Evolutionary conservation across 1,284 basidiomycete species (phyloP).

Genomic region (Amylostereum areolatum): DNA sequence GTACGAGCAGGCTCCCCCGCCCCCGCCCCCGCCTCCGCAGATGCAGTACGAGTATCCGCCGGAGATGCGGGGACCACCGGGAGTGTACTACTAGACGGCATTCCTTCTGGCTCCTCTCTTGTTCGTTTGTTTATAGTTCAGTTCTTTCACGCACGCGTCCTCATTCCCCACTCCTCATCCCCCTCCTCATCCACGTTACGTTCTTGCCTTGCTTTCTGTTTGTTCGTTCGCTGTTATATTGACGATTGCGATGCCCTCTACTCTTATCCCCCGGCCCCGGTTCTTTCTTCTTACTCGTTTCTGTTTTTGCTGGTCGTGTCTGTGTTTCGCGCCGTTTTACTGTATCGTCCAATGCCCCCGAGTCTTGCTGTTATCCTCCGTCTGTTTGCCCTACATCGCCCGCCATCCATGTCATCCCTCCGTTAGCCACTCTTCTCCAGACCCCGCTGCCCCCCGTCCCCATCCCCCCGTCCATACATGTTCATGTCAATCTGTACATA

Average conservation of each 20-base stretch:
- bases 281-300: background rate
- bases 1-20: too few relatives aligned
- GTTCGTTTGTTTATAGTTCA: background rate
- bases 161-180: background rate
- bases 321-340: too few relatives aligned
- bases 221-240: background rate
- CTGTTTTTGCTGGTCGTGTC: too few relatives aligned
- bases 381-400: too few relatives aligned
- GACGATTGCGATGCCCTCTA: background rate
- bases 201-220: background rate
- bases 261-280: background rate
- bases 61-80: constrained; percentile 25
- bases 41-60: constrained; percentile 52
- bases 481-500: too few relatives aligned
- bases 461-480: too few relatives aligned
- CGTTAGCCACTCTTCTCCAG: too few relatives aligned
- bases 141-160: background rate
- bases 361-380: too few relatives aligned
- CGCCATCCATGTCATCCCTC: too few relatives aligned
- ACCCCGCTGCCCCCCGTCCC: too few relatives aligned
- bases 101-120: background rate
- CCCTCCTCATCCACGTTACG: background rate
- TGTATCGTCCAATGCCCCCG: too few relatives aligned
- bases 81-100: background rate
- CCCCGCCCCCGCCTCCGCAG: background rate